These are phyloP conservation scores for Aspergillus haitiensis DNA, from an alignment of 495 filamentous ascomycete genomes.

Conservation along the genomic window DNA sequence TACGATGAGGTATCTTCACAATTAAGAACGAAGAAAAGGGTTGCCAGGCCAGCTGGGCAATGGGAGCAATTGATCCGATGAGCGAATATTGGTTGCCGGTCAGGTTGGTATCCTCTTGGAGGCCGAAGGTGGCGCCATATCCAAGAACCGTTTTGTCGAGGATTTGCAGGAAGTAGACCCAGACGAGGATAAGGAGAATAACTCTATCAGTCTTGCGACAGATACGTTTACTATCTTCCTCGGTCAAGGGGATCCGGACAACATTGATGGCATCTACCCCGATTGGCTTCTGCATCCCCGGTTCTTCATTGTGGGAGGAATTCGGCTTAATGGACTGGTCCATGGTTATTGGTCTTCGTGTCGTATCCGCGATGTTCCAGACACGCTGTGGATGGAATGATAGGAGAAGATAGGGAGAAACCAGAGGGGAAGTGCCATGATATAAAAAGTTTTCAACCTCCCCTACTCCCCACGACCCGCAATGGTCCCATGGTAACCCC, in stretches of 20 bases:
- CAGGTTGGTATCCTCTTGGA: conserved; percentile 54
- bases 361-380: background rate
- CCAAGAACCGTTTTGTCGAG: conserved; percentile 66
- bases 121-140: conserved; percentile 63
- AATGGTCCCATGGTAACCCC: background rate
- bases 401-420: background rate
- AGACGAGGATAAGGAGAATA: conserved; percentile 59
- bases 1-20: conserved; percentile 64
- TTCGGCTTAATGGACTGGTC: conserved; percentile 9
- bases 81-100: conserved; percentile 61
- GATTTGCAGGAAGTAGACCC: conserved; percentile 67
- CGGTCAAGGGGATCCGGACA: conserved; percentile 44
- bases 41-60: conserved; percentile 66
- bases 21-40: conserved; percentile 65
- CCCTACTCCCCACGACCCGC: background rate
- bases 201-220: conserved; percentile 59
- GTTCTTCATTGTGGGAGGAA: conserved; percentile 13
- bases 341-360: background rate
- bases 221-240: conserved; percentile 56
- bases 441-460: background rate
- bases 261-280: conserved; percentile 15
- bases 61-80: conserved; percentile 60
- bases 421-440: background rate
- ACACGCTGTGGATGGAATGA: background rate
- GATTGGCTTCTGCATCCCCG: conserved; percentile 10